These are phyloP conservation scores for Diaporthe sp. DNA, from an alignment of 2,329 filamentous ascomycete species.

Conservation along the genomic window DNA sequence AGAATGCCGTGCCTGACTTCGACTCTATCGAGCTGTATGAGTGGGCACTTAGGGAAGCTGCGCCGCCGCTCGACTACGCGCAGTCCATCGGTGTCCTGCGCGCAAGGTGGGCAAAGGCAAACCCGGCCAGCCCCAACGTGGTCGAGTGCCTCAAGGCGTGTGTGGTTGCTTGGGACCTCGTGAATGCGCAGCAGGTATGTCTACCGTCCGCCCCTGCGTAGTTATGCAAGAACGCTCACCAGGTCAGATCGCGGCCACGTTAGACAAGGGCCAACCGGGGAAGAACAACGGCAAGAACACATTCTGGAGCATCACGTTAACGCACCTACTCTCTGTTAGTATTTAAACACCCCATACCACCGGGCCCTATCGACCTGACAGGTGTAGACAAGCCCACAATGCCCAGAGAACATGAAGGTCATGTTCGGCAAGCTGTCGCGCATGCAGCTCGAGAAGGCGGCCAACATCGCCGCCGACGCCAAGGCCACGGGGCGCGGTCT, in stretches of 20 bases:
- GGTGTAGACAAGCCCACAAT: conserved; percentile 56
- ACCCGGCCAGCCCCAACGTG: conserved; percentile 55
- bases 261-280: conserved; percentile 62
- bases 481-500: conserved; percentile 46
- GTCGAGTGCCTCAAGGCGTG: conserved; percentile 63
- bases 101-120: conserved; percentile 61
- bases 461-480: conserved; percentile 51
- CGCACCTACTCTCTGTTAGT: conserved; percentile 63
- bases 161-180: conserved; percentile 64
- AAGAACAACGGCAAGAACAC: conserved; percentile 58
- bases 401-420: conserved; percentile 59
- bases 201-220: not conserved
- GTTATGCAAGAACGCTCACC: not conserved
- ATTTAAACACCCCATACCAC: no score
- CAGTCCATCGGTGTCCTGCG: conserved; percentile 62
- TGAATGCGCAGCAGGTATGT: conserved; percentile 65
- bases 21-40: conserved; percentile 65
- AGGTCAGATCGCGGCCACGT: conserved; percentile 61
- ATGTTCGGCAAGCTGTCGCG: conserved; percentile 62
- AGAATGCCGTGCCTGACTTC: conserved; percentile 57
- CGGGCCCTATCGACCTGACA: conserved; percentile 36
- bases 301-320: conserved; percentile 66
- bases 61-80: conserved; percentile 49
- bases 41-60: conserved; percentile 56
- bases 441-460: conserved; percentile 62